These are phyloP conservation scores for Wickerhamomyces queroliae DNA, from an alignment of 805 yeast genomes.

Conservation along the genomic window DNA sequence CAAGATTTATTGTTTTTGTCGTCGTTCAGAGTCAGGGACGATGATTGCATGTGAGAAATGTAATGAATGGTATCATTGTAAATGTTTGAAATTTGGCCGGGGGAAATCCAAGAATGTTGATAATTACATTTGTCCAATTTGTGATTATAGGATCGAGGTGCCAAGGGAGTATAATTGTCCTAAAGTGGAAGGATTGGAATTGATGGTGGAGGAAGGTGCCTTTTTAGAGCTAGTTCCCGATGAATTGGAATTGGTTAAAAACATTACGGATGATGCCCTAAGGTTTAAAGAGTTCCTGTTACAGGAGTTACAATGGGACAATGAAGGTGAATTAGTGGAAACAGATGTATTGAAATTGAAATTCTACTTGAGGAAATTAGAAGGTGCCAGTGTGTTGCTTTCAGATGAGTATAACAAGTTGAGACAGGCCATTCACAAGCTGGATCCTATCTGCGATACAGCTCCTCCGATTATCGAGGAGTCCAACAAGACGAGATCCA, in stretches of 20 bases:
- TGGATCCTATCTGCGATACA: constrained; percentile 20
- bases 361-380: constrained; percentile 41
- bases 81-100: constrained; percentile 42
- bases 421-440: constrained; percentile 20
- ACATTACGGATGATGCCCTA: constrained; percentile 12
- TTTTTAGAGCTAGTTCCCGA: constrained; percentile 27
- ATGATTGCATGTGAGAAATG: constrained; percentile 72
- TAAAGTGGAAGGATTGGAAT: constrained; percentile 25
- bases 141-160: constrained; percentile 33
- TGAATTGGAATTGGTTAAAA: constrained; percentile 22
- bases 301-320: constrained; percentile 9
- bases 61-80: constrained; percentile 65
- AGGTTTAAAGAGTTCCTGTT: constrained; percentile 18
- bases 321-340: constrained; percentile 16
- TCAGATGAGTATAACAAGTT: constrained; percentile 27
- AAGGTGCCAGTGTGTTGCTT: constrained; percentile 34
- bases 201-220: constrained; percentile 22
- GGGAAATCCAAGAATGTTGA: constrained; percentile 25
- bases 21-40: constrained; percentile 51
- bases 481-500: constrained; percentile 19
- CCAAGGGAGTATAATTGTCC: constrained; percentile 29
- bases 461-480: constrained; percentile 22
- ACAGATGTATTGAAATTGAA: constrained; percentile 26
- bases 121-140: constrained; percentile 48
- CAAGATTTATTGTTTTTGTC: constrained; percentile 51